Percentiles rank a stretch among this genome's conserved stretches.
phyloP scores from a whole-genome alignment of 768 basidiomycete genomes.

The Megacollybia marginata region DNA sequence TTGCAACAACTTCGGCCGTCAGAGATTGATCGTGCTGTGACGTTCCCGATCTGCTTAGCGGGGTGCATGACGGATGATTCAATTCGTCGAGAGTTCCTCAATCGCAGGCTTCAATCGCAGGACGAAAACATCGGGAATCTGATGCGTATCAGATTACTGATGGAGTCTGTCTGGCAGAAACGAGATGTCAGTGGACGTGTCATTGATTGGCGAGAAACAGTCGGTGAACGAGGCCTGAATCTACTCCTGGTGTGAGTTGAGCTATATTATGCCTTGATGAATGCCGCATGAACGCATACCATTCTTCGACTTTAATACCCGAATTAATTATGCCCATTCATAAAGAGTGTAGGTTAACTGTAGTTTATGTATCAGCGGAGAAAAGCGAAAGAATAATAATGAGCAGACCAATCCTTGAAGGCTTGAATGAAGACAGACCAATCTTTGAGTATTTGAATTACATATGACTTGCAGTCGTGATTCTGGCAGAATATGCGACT shows the following conservation, averaged over 20 bases:
- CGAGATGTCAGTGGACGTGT: slow-evolving; percentile 46
- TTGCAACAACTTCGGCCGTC: slow-evolving; percentile 50
- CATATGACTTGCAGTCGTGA: no score
- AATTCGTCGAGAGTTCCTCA: slow-evolving; percentile 49
- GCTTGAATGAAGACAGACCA: no score
- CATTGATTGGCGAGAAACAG: slow-evolving; percentile 56
- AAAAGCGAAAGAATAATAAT: no score
- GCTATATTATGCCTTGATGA: neutral
- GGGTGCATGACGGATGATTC: slow-evolving; percentile 69
- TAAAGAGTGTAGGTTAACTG: neutral
- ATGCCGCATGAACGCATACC: neutral
- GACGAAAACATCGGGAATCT: slow-evolving; percentile 56
- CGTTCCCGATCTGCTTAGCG: slow-evolving; percentile 70
- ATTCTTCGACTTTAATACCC: neutral
- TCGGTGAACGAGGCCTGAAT: slow-evolving; percentile 41
- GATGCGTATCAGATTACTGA: slow-evolving; percentile 47
- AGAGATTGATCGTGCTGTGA: slow-evolving; percentile 55
- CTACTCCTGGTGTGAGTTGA: slow-evolving; percentile 37
- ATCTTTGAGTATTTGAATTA: no score
- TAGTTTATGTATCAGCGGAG: neutral
- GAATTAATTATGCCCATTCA: neutral
- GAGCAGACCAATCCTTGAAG: no score
- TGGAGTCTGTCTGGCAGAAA: slow-evolving; percentile 67
- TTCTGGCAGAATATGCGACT: no score
- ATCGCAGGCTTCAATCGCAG: slow-evolving; percentile 43